Evolutionary conservation across 2,329 filamentous ascomycete genomes (phyloP), one percentile per base, ranked within the genome.

Genomic region (Coniochaeta hoffmannii): DNA sequence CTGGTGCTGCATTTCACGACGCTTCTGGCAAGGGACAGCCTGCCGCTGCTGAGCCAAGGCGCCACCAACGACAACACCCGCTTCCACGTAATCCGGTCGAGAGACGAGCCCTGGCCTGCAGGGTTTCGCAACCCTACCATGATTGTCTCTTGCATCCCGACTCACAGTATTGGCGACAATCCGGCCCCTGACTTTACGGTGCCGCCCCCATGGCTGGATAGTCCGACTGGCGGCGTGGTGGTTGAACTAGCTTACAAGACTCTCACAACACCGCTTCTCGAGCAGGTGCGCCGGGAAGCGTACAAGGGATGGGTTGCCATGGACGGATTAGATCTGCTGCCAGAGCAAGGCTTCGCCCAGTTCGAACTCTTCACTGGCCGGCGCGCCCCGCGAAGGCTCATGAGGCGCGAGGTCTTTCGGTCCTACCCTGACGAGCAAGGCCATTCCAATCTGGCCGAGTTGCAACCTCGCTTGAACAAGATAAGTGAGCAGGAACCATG

Each of bases 351-450:
- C 0, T 89, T 89, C 69, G 88, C 88, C 1, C 88, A 92, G 63
- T 93, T 92, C 64, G 89, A 93, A 69, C 70, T 92, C 2, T 90
- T 92, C 66, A 91, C 88, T 0, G 88, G 88, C 0, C 76, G 86
- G 53, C 78, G 85, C 62, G 86, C 86, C 10, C 87, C 86, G 8
- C 79, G 88, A 26, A 73, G 82, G 46, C 68, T 88, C 35, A 92
- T 93, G 88, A 79, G 86, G 58, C 75, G 81, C 41, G 84, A 85
- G 62, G 83, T 87, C 12, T 71, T 79, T 56, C 66, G 67, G 53
- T 71, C 76, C 1, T 78, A 77, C 54, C 70, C 71, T 0, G 70
- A 70, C 52, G 73, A 73, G 30, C 69, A 74, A 44, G 73, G 73
- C 14, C 66, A 69, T 44, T 68, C 69, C 1, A 70, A 73, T 57